Conservation (phyloP, 306 rosid species). For the Cicer chorassanicum region DNA sequence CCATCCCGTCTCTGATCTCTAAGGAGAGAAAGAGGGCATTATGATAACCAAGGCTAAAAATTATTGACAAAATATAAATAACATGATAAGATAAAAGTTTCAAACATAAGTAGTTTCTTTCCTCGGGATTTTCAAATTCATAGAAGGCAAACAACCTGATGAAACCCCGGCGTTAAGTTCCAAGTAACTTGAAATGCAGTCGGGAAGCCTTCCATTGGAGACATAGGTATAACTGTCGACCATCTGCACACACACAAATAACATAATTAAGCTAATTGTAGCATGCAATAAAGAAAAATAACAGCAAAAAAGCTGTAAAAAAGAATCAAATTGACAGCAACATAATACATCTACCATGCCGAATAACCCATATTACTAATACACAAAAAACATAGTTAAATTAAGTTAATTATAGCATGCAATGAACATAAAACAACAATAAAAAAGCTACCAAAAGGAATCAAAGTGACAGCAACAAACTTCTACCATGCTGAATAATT, state of each 20-base stretch:
- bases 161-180: slow-evolving; percentile 58
- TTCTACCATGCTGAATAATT: not conserved
- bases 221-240: slow-evolving; percentile 58
- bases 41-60: not conserved
- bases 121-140: slow-evolving; percentile 33
- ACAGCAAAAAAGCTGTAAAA: not conserved
- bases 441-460: not conserved
- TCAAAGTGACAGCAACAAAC: not conserved
- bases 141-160: slow-evolving; percentile 57
- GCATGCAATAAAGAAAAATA: not conserved
- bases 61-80: slow-evolving; percentile 11
- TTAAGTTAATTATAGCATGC: slow-evolving; percentile 11
- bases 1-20: slow-evolving; percentile 10
- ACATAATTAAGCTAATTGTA: slow-evolving; percentile 29
- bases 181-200: slow-evolving; percentile 66
- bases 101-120: slow-evolving; percentile 15
- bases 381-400: slow-evolving; percentile 32
- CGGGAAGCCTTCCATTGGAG: slow-evolving; percentile 61
- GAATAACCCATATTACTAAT: too few species aligned
- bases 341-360: not conserved
- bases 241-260: slow-evolving; percentile 54
- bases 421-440: too few species aligned
- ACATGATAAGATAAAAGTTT: slow-evolving; percentile 10
- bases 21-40: slow-evolving; percentile 20
- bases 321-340: not conserved